These are phyloP conservation scores for Saccharomyces eubayanus DNA, from an alignment of 805 yeast species.

Conservation along the genomic window DNA sequence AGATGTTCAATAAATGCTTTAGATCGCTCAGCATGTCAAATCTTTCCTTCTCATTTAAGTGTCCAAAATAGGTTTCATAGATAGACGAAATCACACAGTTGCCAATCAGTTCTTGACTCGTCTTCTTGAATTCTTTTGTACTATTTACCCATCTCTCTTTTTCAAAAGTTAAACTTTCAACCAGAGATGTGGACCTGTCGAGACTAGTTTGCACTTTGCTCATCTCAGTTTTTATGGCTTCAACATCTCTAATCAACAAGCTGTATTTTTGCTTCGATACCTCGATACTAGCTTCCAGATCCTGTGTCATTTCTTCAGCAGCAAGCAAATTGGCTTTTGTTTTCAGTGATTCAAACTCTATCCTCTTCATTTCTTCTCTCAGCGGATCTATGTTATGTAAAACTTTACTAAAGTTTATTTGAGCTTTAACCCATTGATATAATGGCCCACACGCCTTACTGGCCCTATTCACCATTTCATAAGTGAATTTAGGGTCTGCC, in stretches of 20 bases:
- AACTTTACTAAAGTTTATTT: constrained; percentile 65
- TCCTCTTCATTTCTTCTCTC: constrained; percentile 47
- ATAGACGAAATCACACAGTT: constrained; percentile 58
- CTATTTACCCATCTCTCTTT: constrained; percentile 65
- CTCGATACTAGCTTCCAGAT: constrained; percentile 62
- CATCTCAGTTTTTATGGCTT: constrained; percentile 67
- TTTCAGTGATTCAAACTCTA: constrained; percentile 54
- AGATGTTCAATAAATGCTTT: constrained; percentile 30
- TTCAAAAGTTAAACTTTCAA: constrained; percentile 59
- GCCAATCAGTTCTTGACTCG: constrained; percentile 48
- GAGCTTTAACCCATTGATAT: constrained; percentile 83
- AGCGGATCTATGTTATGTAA: constrained; percentile 68
- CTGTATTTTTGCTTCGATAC: constrained; percentile 62
- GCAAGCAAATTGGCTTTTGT: constrained; percentile 66
- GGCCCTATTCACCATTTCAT: constrained; percentile 73
- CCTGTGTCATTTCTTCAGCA: constrained; percentile 71
- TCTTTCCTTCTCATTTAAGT: constrained; percentile 43
- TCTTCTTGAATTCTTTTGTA: constrained; percentile 41
- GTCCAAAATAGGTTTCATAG: constrained; percentile 53
- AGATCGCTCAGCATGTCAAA: constrained; percentile 29
- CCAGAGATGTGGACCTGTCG: constrained; percentile 48
- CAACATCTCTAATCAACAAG: constrained; percentile 66
- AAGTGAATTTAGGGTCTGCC: constrained; percentile 55
- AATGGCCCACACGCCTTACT: constrained; percentile 94
- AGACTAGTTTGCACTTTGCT: constrained; percentile 50